A percentile compares a stretch with the other conserved stretches of the same genome.
phyloP scores from a whole-genome alignment of 352 stramenopile species.

The Phytopythium delawarense region DNA sequence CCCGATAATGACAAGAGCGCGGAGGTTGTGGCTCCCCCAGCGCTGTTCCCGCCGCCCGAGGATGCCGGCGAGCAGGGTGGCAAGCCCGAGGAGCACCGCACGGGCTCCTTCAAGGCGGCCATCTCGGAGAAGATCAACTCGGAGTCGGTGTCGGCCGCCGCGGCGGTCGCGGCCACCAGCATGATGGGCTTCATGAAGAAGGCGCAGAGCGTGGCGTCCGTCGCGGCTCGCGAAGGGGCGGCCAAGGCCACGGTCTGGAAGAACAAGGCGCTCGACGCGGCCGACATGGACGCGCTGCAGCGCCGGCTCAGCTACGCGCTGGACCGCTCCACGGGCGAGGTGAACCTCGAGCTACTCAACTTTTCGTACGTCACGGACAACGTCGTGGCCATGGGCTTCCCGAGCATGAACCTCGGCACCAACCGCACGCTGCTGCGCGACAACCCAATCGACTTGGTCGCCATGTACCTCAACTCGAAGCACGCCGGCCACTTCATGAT shows the following conservation, averaged over 20 bases:
- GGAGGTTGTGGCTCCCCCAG: background rate
- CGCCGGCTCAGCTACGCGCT: constrained; percentile 73
- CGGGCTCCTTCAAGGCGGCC: constrained; percentile 48
- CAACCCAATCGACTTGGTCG: constrained; percentile 89
- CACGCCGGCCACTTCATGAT: constrained; percentile 97
- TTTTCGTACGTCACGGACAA: constrained; percentile 89
- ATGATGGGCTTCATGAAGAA: constrained; percentile 87
- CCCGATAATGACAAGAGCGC: background rate
- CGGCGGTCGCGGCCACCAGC: constrained; percentile 56
- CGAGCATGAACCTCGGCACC: constrained; percentile 77
- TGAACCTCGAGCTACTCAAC: constrained; percentile 87
- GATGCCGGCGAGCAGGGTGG: constrained; percentile 6
- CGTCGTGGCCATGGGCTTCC: constrained; percentile 90
- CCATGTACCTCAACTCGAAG: constrained; percentile 92
- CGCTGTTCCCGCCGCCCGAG: constrained; percentile 19
- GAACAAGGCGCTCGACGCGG: constrained; percentile 68
- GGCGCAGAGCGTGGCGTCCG: constrained; percentile 64
- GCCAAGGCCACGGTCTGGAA: constrained; percentile 70
- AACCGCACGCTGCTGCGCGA: constrained; percentile 78
- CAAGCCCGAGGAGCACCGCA: constrained; percentile 36
- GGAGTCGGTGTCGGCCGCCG: constrained; percentile 58
- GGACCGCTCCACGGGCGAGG: constrained; percentile 69
- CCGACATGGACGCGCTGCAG: constrained; percentile 86
- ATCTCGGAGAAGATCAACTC: constrained; percentile 67
- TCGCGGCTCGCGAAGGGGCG: constrained; percentile 70